A percentile compares a stretch with the other conserved stretches of the same genome.
phyloP scores from a whole-genome alignment of 73 alveolate species.

The Stentor roeselii region DNA sequence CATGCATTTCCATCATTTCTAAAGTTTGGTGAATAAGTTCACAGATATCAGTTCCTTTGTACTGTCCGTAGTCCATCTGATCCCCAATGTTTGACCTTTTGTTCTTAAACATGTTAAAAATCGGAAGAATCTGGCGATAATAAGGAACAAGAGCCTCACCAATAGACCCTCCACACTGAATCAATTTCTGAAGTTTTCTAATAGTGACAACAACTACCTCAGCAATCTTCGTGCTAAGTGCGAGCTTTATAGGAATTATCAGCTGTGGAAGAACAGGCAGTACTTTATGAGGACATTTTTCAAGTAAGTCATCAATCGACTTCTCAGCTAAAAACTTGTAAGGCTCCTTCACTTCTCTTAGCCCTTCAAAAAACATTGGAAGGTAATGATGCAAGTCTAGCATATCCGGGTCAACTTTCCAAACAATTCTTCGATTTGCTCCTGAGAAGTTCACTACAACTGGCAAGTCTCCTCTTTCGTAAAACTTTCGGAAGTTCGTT shows the following conservation, averaged over 20 bases:
- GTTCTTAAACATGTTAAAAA: constrained; percentile 88
- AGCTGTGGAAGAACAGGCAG: constrained; percentile 95
- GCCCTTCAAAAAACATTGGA: constrained; percentile 97
- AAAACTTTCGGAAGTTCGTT: constrained; percentile 66
- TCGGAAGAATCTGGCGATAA: constrained; percentile 94
- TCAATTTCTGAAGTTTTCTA: constrained; percentile 87
- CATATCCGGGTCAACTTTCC: constrained; percentile 86
- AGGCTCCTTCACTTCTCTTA: constrained; percentile 97
- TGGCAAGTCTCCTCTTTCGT: constrained; percentile 86
- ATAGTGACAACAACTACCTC: constrained; percentile 92
- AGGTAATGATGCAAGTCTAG: constrained; percentile 91
- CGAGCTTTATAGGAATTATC: constrained; percentile 91
- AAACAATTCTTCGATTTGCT: constrained; percentile 58
- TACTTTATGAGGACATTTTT: constrained; percentile 83
- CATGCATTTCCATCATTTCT: constrained; percentile 91
- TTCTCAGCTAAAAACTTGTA: constrained; percentile 93
- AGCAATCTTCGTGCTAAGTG: constrained; percentile 89
- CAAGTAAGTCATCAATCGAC: constrained; percentile 88
- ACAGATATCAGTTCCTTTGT: constrained; percentile 80
- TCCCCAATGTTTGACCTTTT: constrained; percentile 88
- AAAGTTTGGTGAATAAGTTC: constrained; percentile 94
- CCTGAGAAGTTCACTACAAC: constrained; percentile 73
- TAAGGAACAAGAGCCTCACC: constrained; percentile 98
- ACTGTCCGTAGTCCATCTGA: constrained; percentile 91
- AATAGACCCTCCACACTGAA: constrained; percentile 79